These are phyloP conservation scores for Aspergillus eucalypticola DNA, from an alignment of 2,329 filamentous ascomycete genomes.

Conservation along the genomic window DNA sequence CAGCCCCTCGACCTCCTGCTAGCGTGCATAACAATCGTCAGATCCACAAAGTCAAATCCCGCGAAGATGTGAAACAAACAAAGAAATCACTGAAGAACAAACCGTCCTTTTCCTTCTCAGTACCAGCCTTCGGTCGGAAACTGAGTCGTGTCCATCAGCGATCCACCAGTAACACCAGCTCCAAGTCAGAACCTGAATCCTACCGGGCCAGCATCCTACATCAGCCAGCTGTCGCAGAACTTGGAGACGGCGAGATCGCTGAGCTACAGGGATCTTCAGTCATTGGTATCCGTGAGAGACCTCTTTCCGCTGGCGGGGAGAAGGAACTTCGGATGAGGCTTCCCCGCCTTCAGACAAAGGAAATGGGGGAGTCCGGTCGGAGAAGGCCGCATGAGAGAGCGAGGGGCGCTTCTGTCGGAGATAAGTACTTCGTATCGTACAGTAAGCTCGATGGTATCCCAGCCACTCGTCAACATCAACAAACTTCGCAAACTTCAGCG, in stretches of 20 bases:
- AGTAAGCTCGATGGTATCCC: constrained; percentile 20
- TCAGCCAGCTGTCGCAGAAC: neutral
- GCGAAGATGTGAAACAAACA: constrained; percentile 14
- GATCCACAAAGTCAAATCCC: constrained; percentile 8
- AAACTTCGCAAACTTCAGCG: constrained; percentile 20
- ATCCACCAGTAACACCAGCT: constrained; percentile 21
- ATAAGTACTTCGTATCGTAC: constrained; percentile 28
- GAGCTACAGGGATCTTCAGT: constrained; percentile 16
- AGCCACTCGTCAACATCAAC: constrained; percentile 24
- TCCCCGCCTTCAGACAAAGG: constrained; percentile 28
- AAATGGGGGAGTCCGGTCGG: constrained; percentile 3
- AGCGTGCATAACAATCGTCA: constrained; percentile 20
- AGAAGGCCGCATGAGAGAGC: neutral
- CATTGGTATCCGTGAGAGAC: constrained; percentile 15
- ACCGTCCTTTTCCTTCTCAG: constrained; percentile 20
- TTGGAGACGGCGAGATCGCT: constrained; percentile 12
- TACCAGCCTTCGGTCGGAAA: constrained; percentile 22
- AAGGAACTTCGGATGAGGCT: constrained; percentile 25
- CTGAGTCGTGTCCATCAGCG: constrained; percentile 18
- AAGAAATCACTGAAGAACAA: constrained; percentile 20
- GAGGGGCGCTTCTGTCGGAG: constrained; percentile 15
- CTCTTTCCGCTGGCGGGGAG: constrained; percentile 24
- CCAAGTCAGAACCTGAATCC: constrained; percentile 14
- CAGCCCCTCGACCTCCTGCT: constrained; percentile 32
- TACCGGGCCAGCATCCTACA: constrained; percentile 1